Conservation (phyloP, 169 alveolate genomes). For the Plasmodium coatneyi region DNA sequence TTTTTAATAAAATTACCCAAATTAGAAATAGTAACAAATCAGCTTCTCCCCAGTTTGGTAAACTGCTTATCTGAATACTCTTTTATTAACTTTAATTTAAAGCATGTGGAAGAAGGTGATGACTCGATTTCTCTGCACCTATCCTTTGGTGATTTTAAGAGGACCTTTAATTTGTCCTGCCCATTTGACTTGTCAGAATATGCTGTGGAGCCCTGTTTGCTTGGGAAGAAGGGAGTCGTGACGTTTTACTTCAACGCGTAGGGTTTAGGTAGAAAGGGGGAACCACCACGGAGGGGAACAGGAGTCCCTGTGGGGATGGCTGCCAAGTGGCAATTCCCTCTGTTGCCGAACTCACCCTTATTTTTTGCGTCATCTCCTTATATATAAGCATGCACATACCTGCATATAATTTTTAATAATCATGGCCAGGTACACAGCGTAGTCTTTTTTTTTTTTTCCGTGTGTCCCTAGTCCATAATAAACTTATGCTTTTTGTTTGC, state of each 20-base stretch:
- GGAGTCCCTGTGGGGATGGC: background rate
- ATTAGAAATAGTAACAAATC: conserved; percentile 29
- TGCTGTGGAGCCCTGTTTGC: conserved; percentile 28
- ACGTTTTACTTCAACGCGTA: conserved; percentile 18
- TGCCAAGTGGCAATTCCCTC: background rate
- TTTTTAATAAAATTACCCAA: conserved; percentile 64
- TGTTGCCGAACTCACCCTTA: background rate
- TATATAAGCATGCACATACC: background rate
- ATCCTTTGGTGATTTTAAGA: conserved; percentile 30
- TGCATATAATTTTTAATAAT: background rate
- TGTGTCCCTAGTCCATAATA: background rate
- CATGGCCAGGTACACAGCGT: background rate
- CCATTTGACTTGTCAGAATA: conserved; percentile 33
- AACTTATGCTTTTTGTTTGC: background rate
- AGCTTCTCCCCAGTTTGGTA: conserved; percentile 45
- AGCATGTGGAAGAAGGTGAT: conserved; percentile 45
- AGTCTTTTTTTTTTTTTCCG: too few relatives aligned
- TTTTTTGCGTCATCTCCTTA: background rate
- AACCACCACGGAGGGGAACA: background rate
- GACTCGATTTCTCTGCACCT: conserved; percentile 15
- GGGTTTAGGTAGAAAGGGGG: background rate
- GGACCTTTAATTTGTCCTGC: conserved; percentile 25
- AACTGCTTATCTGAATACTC: conserved; percentile 43
- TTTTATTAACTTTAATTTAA: conserved; percentile 40
- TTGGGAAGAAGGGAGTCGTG: conserved; percentile 39